phyloP scores from a whole-genome alignment of 441 rosid genomes.

The Breynia disticha region DNA sequence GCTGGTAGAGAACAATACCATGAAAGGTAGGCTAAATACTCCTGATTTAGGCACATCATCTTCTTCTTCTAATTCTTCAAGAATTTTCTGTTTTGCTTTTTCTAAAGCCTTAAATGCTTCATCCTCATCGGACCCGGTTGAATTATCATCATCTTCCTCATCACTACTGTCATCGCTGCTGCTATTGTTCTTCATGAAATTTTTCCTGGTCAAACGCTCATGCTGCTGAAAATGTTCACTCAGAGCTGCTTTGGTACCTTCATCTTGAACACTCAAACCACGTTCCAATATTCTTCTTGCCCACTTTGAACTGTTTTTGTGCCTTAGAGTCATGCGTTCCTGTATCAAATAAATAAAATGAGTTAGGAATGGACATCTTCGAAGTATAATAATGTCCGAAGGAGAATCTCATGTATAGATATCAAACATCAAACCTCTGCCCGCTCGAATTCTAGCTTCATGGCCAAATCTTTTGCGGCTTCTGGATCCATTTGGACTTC shows the following conservation, averaged over 20 bases:
- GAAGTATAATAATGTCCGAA: too few species aligned
- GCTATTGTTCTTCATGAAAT: constrained; percentile 54
- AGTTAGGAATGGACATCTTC: too few species aligned
- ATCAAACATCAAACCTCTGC: constrained; percentile 53
- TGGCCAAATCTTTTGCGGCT: constrained; percentile 70
- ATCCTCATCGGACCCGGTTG: constrained; percentile 43
- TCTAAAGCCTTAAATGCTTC: constrained; percentile 41
- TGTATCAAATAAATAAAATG: constrained; percentile 27
- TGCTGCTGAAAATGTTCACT: constrained; percentile 76
- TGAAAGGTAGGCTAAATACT: constrained; percentile 81
- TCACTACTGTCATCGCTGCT: constrained; percentile 66
- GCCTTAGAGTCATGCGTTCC: constrained; percentile 79
- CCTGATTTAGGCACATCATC: constrained; percentile 61
- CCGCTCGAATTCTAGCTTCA: constrained; percentile 62
- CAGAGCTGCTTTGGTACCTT: constrained; percentile 70
- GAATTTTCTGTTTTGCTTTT: constrained; percentile 67
- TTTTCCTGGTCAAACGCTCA: constrained; percentile 71
- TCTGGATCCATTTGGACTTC: constrained; percentile 68
- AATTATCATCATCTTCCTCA: constrained; percentile 46
- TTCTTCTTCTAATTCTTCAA: constrained; percentile 50
- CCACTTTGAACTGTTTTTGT: constrained; percentile 81
- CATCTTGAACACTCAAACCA: constrained; percentile 67
- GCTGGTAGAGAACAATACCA: constrained; percentile 36
- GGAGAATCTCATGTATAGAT: not conserved
- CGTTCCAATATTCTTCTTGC: constrained; percentile 60